Conservation (phyloP, 345 rosid genomes). For the Conringia planisiliqua region DNA sequence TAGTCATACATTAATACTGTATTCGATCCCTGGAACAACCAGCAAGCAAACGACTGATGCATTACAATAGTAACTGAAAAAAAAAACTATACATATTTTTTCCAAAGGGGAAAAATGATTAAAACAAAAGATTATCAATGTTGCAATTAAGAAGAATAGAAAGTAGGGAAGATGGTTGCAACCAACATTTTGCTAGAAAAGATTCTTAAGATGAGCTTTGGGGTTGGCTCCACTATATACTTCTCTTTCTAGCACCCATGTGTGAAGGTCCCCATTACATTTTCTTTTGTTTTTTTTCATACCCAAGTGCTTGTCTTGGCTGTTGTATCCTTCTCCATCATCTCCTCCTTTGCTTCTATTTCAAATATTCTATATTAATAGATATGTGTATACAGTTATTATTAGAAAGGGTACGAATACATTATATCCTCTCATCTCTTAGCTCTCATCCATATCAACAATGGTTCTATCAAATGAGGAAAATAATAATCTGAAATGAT, state of each 20-base stretch:
- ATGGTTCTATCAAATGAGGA: slow-evolving; percentile 20
- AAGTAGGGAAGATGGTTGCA: slow-evolving; percentile 41
- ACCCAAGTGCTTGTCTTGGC: slow-evolving; percentile 56
- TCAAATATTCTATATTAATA: slow-evolving; percentile 9
- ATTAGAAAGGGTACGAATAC: slow-evolving; percentile 18
- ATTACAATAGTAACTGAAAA: neutral
- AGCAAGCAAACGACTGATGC: neutral
- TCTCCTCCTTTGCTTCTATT: slow-evolving; percentile 26
- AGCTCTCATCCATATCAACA: slow-evolving; percentile 22
- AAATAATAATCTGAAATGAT: slow-evolving; percentile 13
- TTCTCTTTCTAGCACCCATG: slow-evolving; percentile 58
- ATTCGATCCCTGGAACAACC: neutral
- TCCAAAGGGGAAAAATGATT: neutral
- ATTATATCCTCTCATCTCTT: slow-evolving; percentile 24
- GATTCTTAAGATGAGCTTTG: slow-evolving; percentile 45
- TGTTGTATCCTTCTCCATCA: slow-evolving; percentile 51
- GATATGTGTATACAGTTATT: slow-evolving; percentile 11
- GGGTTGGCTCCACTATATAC: slow-evolving; percentile 54
- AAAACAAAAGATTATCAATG: slow-evolving; percentile 1
- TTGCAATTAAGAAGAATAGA: slow-evolving; percentile 18
- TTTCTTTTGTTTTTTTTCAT: slow-evolving; percentile 33
- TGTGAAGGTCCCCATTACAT: slow-evolving; percentile 75
- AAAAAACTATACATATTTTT: neutral
- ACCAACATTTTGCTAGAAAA: slow-evolving; percentile 42
- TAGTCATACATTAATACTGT: neutral